Percentiles rank a stretch among this genome's conserved stretches.
Conservation (phyloP, 371 early-diverging fungal species). For the Rhizopus microsporus region DNA sequence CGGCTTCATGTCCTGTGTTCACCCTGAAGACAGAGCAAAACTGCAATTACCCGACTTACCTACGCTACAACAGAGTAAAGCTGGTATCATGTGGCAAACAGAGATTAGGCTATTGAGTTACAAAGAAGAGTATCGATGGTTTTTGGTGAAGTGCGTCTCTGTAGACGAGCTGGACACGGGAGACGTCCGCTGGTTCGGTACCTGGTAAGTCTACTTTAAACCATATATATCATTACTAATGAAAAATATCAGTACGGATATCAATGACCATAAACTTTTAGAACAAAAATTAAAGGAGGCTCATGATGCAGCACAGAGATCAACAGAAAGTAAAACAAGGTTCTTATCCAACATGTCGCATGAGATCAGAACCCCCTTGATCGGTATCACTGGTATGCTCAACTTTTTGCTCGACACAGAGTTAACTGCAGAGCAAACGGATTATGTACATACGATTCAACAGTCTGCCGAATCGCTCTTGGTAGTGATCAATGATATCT, state of each 20-base stretch:
- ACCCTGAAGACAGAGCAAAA: conserved; percentile 60
- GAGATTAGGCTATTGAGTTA: conserved; percentile 56
- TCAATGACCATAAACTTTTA: conserved; percentile 64
- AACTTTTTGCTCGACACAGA: conserved; percentile 66
- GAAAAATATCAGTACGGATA: conserved; percentile 49
- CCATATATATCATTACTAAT: neutral
- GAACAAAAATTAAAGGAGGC: conserved; percentile 71
- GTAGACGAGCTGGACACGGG: conserved; percentile 61
- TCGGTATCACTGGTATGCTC: conserved; percentile 69
- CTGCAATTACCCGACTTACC: conserved; percentile 54
- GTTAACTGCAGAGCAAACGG: conserved; percentile 62
- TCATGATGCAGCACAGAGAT: conserved; percentile 67
- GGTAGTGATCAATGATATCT: conserved; percentile 70
- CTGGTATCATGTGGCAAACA: conserved; percentile 56
- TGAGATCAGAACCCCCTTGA: conserved; percentile 68
- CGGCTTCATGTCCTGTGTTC: conserved; percentile 67
- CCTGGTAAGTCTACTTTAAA: conserved; percentile 42
- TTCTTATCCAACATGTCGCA: conserved; percentile 73
- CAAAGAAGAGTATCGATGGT: conserved; percentile 62
- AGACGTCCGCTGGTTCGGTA: conserved; percentile 66
- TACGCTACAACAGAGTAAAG: conserved; percentile 33
- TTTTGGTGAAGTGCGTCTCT: conserved; percentile 64
- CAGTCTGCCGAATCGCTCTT: conserved; percentile 65
- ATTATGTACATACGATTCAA: conserved; percentile 67
- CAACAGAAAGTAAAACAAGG: conserved; percentile 70